These are phyloP conservation scores for Leishmania mexicana DNA, from an alignment of 208 protist species.

Conservation along the genomic window DNA sequence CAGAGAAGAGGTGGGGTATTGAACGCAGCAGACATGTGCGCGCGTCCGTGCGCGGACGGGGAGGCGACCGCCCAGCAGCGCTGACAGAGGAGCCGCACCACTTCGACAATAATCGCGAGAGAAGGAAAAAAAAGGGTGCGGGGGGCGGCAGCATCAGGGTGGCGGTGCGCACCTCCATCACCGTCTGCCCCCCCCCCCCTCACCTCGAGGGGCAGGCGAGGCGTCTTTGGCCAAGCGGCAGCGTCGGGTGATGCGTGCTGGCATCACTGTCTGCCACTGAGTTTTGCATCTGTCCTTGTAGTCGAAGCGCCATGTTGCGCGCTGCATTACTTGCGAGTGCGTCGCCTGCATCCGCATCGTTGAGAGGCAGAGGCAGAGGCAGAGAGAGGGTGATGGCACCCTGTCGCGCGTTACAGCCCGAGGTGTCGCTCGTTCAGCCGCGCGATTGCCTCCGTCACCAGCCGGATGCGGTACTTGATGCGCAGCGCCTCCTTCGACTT, in stretches of 20 bases:
- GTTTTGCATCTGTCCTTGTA: too few relatives aligned
- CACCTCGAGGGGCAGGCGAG: not conserved
- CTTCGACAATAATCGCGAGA: not conserved
- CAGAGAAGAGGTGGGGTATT: not conserved
- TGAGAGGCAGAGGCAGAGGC: not conserved
- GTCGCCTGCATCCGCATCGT: not conserved
- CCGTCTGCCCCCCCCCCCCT: not conserved
- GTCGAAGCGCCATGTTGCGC: too few relatives aligned
- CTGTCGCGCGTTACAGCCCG: slow-evolving; percentile 10
- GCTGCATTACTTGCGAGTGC: not conserved
- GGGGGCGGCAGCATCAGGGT: not conserved
- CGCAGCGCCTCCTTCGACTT: slow-evolving; percentile 64
- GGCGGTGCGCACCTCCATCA: not conserved
- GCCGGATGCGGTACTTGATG: slow-evolving; percentile 78
- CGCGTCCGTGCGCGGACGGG: not conserved
- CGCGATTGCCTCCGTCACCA: slow-evolving; percentile 77
- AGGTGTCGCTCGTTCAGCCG: slow-evolving; percentile 47
- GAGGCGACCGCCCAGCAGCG: not conserved
- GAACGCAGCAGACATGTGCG: not conserved
- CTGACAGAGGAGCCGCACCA: slow-evolving; percentile 9
- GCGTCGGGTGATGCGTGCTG: not conserved
- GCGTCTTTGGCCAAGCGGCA: not conserved
- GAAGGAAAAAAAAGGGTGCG: not conserved
- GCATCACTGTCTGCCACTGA: too few relatives aligned
- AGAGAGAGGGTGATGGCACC: not conserved